Percentiles rank a stretch among this genome's conserved stretches.
phyloP scores from a whole-genome alignment of 495 filamentous ascomycete species.

The Trichoderma gamsii region DNA sequence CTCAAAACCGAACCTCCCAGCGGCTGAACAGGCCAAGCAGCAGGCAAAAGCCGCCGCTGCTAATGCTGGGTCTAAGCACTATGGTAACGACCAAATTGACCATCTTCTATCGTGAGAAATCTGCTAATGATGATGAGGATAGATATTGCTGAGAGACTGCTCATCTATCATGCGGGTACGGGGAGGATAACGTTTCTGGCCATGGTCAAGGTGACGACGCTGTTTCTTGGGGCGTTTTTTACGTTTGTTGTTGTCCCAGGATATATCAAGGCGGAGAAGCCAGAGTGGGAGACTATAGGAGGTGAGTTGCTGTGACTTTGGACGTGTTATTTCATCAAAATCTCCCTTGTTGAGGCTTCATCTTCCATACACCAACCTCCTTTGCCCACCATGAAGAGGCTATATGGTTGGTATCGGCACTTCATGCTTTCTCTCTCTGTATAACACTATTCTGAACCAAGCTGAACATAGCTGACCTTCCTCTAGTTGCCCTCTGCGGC shows the following conservation, averaged over 20 bases:
- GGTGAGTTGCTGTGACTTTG: constrained; percentile 23
- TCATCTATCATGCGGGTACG: constrained; percentile 70
- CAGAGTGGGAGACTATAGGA: constrained; percentile 34
- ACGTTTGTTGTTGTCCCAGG: constrained; percentile 54
- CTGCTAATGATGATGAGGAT: neutral
- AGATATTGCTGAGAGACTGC: constrained; percentile 50
- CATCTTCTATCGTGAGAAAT: no score
- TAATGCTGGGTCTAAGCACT: neutral
- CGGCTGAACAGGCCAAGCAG: constrained; percentile 8
- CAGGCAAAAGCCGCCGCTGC: constrained; percentile 11
- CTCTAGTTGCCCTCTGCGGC: constrained; percentile 53
- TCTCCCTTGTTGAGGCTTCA: neutral
- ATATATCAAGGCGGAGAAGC: constrained; percentile 45
- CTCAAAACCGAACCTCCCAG: neutral
- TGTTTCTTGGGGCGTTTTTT: constrained; percentile 63
- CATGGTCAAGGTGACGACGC: constrained; percentile 60
- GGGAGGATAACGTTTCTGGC: constrained; percentile 59
- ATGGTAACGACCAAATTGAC: neutral
- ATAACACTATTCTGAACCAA: neutral
- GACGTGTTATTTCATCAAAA: neutral
- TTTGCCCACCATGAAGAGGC: neutral
- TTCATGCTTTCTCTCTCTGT: neutral
- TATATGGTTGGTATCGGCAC: neutral
- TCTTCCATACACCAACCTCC: neutral
- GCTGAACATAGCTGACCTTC: constrained; percentile 15